Base-by-base conservation (phyloP, 768 basidiomycete genomes). In the Agaricus blazei region DNA sequence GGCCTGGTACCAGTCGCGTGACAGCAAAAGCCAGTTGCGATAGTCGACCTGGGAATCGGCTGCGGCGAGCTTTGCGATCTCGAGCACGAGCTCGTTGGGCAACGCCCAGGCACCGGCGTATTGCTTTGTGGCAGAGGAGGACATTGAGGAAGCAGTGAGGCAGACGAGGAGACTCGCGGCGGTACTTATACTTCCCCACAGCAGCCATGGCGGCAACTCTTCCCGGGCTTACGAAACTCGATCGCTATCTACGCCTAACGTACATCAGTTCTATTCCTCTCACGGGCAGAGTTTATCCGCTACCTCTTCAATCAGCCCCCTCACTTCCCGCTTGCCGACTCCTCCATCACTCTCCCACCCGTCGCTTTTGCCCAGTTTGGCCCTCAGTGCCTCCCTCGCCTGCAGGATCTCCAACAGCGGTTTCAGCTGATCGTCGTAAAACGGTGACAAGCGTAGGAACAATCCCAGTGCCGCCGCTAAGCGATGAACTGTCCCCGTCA, bases 391-490 rank as follows among this genome's bases (percentile, higher is more conserved):
- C 12, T 73, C 71, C 40, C 71, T 75, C 12, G 82, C 80, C 43
- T 85, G 82, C 37, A 98, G 71, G 9, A 90, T 86, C 56, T 91
- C 84, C 31, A 96, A 67, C 51, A 97, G 65, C 3, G 80, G 70
- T 4, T 57, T 60, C 11, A 89, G 61, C 59, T 83, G 77, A 0
- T 70, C 67, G 37, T 81, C 81, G 60, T 80, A 83, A 28, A 75
- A 79, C 0, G 94, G 91, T 3, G 91, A 90, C 29, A 90, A 68
- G 12, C 88, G 85, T 40, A 96, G 59, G 36, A 93, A 68, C 63
- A 91, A 80, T 0, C 83, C 93, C 34, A 98, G 71, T 4, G 87
- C 85, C 2, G 90, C 93, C 0, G 82, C 76, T 41, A 97, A 70
- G 11, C 93, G 88, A 67, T 97, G 90, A 1, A 94, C 91, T 90